Base-by-base conservation (phyloP, 179 eudicot genomes). In the Beta lomatogona region DNA sequence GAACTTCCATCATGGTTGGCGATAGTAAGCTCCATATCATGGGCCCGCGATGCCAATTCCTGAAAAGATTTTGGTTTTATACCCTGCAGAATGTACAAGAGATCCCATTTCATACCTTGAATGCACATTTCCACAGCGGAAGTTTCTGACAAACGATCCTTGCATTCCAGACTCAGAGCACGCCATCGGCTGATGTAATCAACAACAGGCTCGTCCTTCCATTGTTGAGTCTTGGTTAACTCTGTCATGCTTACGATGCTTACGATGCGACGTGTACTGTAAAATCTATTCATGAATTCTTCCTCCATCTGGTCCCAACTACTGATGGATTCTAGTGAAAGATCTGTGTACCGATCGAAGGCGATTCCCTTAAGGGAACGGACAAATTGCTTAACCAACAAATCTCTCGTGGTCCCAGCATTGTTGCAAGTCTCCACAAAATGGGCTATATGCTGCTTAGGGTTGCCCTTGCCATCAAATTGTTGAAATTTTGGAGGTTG, bases 11-110 rank as follows among this genome's bases (percentile, higher is more conserved):
- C 63, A 2, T 14, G 58, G 7, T 28, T 66, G 15, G 74, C 52
- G 1, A 66, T 53, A 19, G 52, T 78, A 9, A 36, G 6, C 52
- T 78, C 80, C 80, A 78, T 78, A 22, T 78, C 81, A 68, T 67
- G 65, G 12, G 79, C 71, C 14, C 60, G n/a, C 2, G 71, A 8
- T 9, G 75, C 75, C 1, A 68, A 14, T 4, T 68, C 75, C 6
- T 53, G 48, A 13, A 66, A 77, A 3, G 50, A 22, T 6, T 16
- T 16, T 14, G 50, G 63, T 6, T 65, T 77, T 3, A 66, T 67
- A 0, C 80, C 53, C 9, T 78, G 19, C 9, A 52, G 16, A 9
- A 68, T 70, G 13, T 79, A 68, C 0, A 68, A 0, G 0, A 69
- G 3, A 3, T 69, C 66, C 45, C 25, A 12, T 0, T 68, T 15